Evolutionary conservation across 192 early-diverging fungal species (phyloP).

Genomic region (Linnemannia elongata): DNA sequence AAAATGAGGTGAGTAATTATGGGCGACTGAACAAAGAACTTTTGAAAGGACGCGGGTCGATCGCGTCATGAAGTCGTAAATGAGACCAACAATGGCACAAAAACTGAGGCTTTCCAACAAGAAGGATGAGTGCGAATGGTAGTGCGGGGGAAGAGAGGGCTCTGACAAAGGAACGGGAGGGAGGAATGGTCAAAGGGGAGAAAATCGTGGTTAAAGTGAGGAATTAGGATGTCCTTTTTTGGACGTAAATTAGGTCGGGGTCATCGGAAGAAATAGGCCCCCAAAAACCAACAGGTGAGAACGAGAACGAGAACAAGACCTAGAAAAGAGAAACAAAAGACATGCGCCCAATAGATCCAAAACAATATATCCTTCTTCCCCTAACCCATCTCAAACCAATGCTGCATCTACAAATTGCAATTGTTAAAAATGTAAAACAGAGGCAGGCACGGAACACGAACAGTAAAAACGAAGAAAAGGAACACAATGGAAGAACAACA

Average conservation of each 20-base stretch:
- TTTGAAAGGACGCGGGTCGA: background rate
- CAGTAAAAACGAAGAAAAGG: background rate
- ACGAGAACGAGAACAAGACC: too few relatives aligned
- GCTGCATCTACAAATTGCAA: background rate
- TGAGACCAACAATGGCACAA: background rate
- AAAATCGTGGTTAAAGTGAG: background rate
- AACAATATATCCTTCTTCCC: background rate
- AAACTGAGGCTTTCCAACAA: background rate
- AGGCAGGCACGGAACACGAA: background rate
- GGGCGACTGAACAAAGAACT: background rate
- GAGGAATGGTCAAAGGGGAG: background rate
- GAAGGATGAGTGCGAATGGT: background rate
- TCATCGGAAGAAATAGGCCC: slow-evolving; percentile 26
- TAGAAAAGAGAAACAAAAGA: background rate
- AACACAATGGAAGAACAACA: background rate
- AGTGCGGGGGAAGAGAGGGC: background rate
- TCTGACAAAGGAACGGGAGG: background rate
- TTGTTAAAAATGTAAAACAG: background rate
- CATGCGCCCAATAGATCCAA: background rate
- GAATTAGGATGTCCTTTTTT: slow-evolving; percentile 18
- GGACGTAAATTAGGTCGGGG: slow-evolving; percentile 13
- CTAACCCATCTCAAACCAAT: background rate
- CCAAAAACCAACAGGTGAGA: background rate
- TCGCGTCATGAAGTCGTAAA: background rate
- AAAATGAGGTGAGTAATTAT: background rate